A percentile compares a stretch with the other conserved stretches of the same genome.
Conservation (phyloP, 257 asterid species). For the Cordia subcordata region DNA sequence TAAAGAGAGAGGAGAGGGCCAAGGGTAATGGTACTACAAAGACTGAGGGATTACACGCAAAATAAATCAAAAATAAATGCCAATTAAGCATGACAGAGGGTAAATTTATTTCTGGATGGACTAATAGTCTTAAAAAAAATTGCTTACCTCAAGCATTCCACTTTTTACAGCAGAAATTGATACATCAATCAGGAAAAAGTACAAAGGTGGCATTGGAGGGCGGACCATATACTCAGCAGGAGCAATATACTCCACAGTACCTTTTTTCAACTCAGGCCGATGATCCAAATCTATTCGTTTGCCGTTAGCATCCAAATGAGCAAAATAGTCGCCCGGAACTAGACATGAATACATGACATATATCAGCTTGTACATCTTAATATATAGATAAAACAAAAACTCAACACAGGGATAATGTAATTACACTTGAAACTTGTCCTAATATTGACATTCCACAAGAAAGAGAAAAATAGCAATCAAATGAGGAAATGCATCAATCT, state of each 20-base stretch:
- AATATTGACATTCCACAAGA: neutral
- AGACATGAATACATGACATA: constrained; percentile 25
- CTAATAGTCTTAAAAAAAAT: constrained; percentile 4
- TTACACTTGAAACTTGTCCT: neutral
- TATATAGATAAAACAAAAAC: neutral
- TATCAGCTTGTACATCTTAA: constrained; percentile 21
- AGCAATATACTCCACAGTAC: constrained; percentile 89
- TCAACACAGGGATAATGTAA: neutral
- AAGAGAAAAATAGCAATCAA: neutral
- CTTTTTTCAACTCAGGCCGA: constrained; percentile 85
- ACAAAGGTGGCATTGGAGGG: constrained; percentile 92
- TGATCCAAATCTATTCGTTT: constrained; percentile 85
- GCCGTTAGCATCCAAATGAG: constrained; percentile 79
- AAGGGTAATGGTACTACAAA: no score
- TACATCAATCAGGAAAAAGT: constrained; percentile 88
- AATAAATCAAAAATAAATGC: neutral
- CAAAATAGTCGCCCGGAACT: constrained; percentile 89
- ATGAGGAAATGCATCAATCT: no score
- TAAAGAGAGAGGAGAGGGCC: no score
- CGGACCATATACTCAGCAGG: constrained; percentile 98
- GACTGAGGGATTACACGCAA: no score
- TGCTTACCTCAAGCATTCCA: constrained; percentile 88
- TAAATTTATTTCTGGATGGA: no score
- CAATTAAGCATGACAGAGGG: no score
- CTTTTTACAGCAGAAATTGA: constrained; percentile 83